Percentiles rank a stretch among this genome's conserved stretches.
These are phyloP conservation scores for Candida sanyiensis DNA, from an alignment of 805 yeast species.

Conservation along the genomic window DNA sequence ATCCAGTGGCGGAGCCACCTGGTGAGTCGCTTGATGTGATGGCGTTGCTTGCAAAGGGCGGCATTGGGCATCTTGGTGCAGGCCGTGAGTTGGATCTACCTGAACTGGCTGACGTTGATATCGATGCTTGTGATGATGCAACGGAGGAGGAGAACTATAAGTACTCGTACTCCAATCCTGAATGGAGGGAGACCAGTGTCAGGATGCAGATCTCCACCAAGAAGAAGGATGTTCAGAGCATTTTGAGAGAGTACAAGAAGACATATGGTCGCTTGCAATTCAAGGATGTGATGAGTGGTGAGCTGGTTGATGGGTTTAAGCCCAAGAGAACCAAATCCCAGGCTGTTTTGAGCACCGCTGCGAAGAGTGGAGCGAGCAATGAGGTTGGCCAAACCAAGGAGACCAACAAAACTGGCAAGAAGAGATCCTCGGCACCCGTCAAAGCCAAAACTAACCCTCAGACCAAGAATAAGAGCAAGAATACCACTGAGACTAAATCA, in stretches of 20 bases:
- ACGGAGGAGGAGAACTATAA: neutral
- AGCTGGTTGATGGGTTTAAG: constrained; percentile 1
- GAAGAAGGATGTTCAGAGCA: constrained; percentile 8
- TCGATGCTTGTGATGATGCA: neutral
- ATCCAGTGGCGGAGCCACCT: constrained; percentile 59
- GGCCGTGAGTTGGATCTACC: constrained; percentile 20
- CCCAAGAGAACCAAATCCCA: too few relatives aligned
- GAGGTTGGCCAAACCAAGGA: too few relatives aligned
- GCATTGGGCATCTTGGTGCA: constrained; percentile 20
- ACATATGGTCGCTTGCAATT: constrained; percentile 12
- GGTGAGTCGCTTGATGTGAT: constrained; percentile 74
- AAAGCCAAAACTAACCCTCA: too few relatives aligned
- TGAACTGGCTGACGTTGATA: constrained; percentile 1
- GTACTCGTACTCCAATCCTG: constrained; percentile 11
- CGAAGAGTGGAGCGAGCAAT: too few relatives aligned
- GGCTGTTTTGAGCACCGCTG: too few relatives aligned
- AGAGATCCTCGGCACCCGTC: too few relatives aligned
- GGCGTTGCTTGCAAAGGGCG: constrained; percentile 39
- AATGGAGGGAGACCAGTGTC: constrained; percentile 13
- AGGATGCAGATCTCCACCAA: constrained; percentile 14
- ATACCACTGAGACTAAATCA: neutral
- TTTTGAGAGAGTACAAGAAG: constrained; percentile 10
- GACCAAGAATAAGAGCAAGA: neutral
- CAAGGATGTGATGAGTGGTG: constrained; percentile 13
- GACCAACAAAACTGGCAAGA: too few relatives aligned